Evolutionary conservation across 2,329 filamentous ascomycete genomes (phyloP).

Genomic region (Fusarium abutilonis): DNA sequence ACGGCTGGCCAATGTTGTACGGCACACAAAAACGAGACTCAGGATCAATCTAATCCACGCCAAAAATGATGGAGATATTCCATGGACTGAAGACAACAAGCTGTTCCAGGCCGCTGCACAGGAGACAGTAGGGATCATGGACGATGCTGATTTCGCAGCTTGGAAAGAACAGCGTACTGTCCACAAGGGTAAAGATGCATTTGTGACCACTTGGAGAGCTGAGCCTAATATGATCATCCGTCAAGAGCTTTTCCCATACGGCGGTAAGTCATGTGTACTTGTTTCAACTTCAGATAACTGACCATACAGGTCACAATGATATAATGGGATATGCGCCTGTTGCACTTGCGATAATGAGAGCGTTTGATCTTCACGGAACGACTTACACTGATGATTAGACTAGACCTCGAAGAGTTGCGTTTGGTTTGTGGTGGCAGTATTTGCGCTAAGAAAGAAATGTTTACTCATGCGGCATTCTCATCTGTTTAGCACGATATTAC

Average conservation of each 20-base stretch:
- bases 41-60: conserved; percentile 82
- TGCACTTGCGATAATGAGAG: conserved; percentile 70
- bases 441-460: not conserved
- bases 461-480: not conserved
- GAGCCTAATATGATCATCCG: conserved; percentile 60
- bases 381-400: conserved; percentile 38
- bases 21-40: conserved; percentile 62
- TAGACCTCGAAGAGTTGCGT: not conserved
- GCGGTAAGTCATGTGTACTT: conserved; percentile 56
- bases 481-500: not conserved
- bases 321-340: conserved; percentile 74
- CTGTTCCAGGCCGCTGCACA: conserved; percentile 70
- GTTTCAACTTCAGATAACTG: not conserved
- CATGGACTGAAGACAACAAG: conserved; percentile 73
- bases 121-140: conserved; percentile 55
- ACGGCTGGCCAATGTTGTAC: conserved; percentile 69
- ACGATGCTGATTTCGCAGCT: conserved; percentile 52
- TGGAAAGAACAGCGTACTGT: conserved; percentile 60
- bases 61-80: conserved; percentile 82
- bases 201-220: conserved; percentile 58
- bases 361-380: conserved; percentile 62
- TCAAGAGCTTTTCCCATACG: conserved; percentile 64
- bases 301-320: conserved; percentile 70
- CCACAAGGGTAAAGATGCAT: conserved; percentile 56
- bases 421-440: not conserved